Percentiles rank a stretch among this genome's conserved stretches.
Conservation (phyloP, 768 basidiomycete genomes). For the Lentinula boryana region DNA sequence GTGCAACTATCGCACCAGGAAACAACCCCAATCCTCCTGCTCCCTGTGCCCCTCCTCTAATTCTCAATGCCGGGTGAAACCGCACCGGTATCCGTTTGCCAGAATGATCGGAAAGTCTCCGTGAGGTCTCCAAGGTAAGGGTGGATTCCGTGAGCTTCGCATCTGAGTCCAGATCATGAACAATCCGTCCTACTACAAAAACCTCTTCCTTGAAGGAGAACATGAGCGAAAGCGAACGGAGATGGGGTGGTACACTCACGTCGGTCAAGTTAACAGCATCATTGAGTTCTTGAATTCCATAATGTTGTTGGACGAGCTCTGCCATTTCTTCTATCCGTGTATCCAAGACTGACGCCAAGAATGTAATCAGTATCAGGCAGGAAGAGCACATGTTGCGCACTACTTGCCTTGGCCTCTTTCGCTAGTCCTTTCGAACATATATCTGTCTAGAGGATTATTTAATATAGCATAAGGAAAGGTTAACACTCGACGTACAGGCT, state of each 20-base stretch:
- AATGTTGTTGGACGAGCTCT: conserved; percentile 64
- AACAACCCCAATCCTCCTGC: conserved; percentile 70
- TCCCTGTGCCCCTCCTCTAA: conserved; percentile 60
- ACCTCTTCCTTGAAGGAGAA: conserved; percentile 47
- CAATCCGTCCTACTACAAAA: conserved; percentile 68
- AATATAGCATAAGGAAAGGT: neutral
- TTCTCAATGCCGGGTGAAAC: conserved; percentile 59
- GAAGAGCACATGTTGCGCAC: neutral
- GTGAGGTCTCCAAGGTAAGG: conserved; percentile 78
- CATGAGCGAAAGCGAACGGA: neutral
- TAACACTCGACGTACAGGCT: conserved; percentile 45
- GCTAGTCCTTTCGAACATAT: conserved; percentile 90
- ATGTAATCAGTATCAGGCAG: neutral
- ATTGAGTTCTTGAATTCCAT: conserved; percentile 66
- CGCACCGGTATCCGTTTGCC: conserved; percentile 66
- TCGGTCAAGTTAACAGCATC: conserved; percentile 54
- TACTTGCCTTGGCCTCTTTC: conserved; percentile 74
- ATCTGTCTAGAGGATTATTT: conserved; percentile 50
- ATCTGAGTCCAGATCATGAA: conserved; percentile 57
- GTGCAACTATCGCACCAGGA: conserved; percentile 80
- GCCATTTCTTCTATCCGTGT: conserved; percentile 83
- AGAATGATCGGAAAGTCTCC: conserved; percentile 49
- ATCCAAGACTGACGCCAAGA: conserved; percentile 57
- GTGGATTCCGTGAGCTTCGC: conserved; percentile 73
- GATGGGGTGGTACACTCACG: conserved; percentile 21